A percentile compares a stretch with the other conserved stretches of the same genome.
Conservation (phyloP, 1,284 basidiomycete species). For the Naganishia albida region DNA sequence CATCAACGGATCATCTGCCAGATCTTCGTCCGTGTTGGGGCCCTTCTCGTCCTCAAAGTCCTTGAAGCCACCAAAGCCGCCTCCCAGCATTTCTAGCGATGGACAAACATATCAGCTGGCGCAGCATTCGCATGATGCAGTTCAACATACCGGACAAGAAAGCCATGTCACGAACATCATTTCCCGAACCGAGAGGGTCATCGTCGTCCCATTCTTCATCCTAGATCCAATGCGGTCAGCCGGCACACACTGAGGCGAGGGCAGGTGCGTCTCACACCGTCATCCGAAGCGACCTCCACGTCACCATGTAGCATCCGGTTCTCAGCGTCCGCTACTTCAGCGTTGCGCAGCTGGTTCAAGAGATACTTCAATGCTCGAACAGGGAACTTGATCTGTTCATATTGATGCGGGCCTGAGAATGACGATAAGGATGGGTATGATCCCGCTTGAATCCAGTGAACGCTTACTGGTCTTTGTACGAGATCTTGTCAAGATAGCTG, state of each 20-base stretch:
- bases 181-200: conserved; percentile 59
- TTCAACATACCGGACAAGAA: conserved; percentile 54
- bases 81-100: conserved; percentile 54
- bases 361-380: conserved; percentile 89
- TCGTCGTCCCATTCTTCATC: conserved; percentile 89
- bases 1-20: conserved; percentile 81
- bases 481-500: conserved; percentile 94
- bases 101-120: conserved; percentile 58
- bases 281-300: conserved; percentile 65
- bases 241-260: conserved; percentile 16
- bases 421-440: neutral
- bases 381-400: conserved; percentile 80
- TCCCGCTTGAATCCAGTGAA: neutral
- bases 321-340: conserved; percentile 64
- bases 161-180: conserved; percentile 54
- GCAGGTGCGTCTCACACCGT: conserved; percentile 50
- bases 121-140: conserved; percentile 54
- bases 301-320: conserved; percentile 61
- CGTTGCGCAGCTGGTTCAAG: conserved; percentile 70
- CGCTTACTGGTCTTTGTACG: conserved; percentile 73
- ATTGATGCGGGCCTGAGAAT: conserved; percentile 66
- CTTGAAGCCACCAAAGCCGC: conserved; percentile 64
- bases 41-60: conserved; percentile 63
- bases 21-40: conserved; percentile 83
- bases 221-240: conserved; percentile 50